These are phyloP conservation scores for Cryptococcus sp. DNA, from an alignment of 1,284 basidiomycete genomes.

Conservation along the genomic window DNA sequence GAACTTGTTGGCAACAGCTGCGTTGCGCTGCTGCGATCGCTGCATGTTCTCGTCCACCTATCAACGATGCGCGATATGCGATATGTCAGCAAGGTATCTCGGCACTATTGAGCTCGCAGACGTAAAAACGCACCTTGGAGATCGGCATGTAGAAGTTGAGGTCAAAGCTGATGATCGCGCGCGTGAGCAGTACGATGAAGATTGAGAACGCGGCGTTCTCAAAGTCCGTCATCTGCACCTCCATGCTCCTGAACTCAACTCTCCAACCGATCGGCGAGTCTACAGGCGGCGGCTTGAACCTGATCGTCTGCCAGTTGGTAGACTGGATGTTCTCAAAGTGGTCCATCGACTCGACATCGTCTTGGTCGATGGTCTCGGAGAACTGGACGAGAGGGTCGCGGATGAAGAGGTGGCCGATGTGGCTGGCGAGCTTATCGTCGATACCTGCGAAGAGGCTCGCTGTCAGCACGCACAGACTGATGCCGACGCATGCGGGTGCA, in stretches of 20 bases:
- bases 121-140: constrained; percentile 65
- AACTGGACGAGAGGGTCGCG: constrained; percentile 96
- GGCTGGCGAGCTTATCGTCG: constrained; percentile 81
- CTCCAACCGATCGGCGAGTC: constrained; percentile 94
- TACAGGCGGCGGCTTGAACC: constrained; percentile 96
- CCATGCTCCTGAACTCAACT: constrained; percentile 98
- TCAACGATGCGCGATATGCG: neutral
- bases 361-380: constrained; percentile 88
- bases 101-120: neutral
- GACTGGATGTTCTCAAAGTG: constrained; percentile 99
- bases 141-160: constrained; percentile 97
- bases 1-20: constrained; percentile 70
- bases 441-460: constrained; percentile 59
- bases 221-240: constrained; percentile 97
- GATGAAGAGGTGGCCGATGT: constrained; percentile 94
- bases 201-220: constrained; percentile 97
- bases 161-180: constrained; percentile 86
- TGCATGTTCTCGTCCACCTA: constrained; percentile 98
- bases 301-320: constrained; percentile 98
- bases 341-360: constrained; percentile 80
- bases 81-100: constrained; percentile 4
- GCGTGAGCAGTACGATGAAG: constrained; percentile 88
- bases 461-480: neutral
- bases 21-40: constrained; percentile 80
- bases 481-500: neutral